phyloP scores from a whole-genome alignment of 78 protist genomes.

The Dictyostelium firmibasis region DNA sequence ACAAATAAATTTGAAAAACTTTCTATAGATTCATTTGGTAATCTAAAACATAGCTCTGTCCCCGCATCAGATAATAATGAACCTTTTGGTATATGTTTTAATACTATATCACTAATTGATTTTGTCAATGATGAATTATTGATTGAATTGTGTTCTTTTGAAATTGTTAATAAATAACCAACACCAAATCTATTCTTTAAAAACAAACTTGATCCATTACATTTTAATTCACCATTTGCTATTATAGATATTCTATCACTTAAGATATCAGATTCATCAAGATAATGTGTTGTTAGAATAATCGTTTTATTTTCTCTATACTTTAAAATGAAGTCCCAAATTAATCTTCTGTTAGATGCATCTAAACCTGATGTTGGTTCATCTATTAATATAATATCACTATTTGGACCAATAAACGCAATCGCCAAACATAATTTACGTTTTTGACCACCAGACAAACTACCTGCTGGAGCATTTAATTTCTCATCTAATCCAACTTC shows the following conservation, averaged over 20 bases:
- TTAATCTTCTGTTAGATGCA: slow-evolving; percentile 53
- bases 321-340: slow-evolving; percentile 87
- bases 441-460: slow-evolving; percentile 87
- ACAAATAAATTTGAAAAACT: slow-evolving; percentile 5
- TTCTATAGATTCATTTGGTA: not conserved
- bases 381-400: slow-evolving; percentile 62
- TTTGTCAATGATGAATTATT: not conserved
- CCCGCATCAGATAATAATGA: not conserved
- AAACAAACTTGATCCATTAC: slow-evolving; percentile 84
- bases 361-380: slow-evolving; percentile 82
- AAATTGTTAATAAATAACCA: slow-evolving; percentile 83
- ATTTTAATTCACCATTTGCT: slow-evolving; percentile 79
- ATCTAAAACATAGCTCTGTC: not conserved
- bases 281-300: slow-evolving; percentile 88
- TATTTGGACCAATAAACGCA: slow-evolving; percentile 11
- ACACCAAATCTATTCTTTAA: slow-evolving; percentile 89
- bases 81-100: slow-evolving; percentile 5
- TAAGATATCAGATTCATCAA: slow-evolving; percentile 97
- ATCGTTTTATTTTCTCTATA: slow-evolving; percentile 71
- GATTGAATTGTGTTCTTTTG: not conserved
- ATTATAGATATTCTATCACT: slow-evolving; percentile 94
- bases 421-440: slow-evolving; percentile 76
- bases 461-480: slow-evolving; percentile 2
- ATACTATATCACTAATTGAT: not conserved
- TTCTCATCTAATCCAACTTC: slow-evolving; percentile 75